phyloP scores from a whole-genome alignment of 139 green algal genomes.

The Tetraselmis striata region DNA sequence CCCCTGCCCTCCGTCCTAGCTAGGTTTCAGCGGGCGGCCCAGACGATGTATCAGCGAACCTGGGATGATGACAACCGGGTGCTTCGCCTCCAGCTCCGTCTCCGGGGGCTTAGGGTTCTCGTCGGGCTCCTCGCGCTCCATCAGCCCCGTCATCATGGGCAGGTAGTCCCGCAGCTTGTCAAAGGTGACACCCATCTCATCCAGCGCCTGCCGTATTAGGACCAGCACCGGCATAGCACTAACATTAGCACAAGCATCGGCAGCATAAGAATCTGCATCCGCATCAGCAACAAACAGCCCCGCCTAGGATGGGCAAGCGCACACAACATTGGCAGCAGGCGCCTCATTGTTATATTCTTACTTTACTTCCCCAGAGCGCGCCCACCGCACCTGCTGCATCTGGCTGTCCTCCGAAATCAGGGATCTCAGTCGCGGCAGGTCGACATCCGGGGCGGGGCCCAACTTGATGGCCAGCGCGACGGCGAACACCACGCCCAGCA shows the following conservation, averaged over 20 bases:
- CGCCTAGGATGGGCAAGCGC: background rate
- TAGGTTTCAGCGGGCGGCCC: too few species aligned
- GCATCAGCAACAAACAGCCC: too few species aligned
- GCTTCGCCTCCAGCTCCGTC: background rate
- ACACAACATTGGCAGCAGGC: background rate
- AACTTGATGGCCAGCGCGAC: background rate
- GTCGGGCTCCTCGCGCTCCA: background rate
- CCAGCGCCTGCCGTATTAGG: background rate
- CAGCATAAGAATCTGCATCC: too few species aligned
- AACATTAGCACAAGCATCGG: too few species aligned
- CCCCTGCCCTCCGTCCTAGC: background rate
- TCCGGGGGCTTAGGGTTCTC: background rate
- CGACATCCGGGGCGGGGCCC: background rate
- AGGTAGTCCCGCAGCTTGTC: background rate
- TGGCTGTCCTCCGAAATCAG: background rate
- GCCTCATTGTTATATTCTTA: too few species aligned
- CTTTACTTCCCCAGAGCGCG: too few species aligned
- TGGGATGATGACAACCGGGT: background rate
- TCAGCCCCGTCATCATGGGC: background rate
- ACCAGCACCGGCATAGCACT: too few species aligned
- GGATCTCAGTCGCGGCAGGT: background rate
- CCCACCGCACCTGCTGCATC: background rate
- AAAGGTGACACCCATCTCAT: background rate
- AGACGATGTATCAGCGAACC: too few species aligned
- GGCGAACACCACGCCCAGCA: background rate